Evolutionary conservation across 2,329 filamentous ascomycete genomes (phyloP), one percentile per base, ranked within the genome.

Genomic region (Epicoccum nigrum): DNA sequence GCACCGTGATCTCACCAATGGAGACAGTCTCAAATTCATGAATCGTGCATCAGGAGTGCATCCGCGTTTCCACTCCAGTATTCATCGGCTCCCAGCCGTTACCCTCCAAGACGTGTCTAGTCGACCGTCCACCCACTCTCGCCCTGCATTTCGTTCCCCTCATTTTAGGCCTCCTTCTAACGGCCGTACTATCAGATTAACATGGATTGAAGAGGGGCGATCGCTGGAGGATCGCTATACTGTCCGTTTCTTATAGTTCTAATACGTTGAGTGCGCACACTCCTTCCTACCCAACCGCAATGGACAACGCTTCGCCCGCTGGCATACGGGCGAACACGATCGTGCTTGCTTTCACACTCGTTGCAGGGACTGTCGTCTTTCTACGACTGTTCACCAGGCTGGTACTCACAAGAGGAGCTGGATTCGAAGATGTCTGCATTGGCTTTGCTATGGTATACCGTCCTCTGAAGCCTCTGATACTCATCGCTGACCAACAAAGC

Each of bases 391-490:
- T 70, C 39, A 70, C 67, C 9, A 55, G 67, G 7, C 32, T 68
- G 20, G 38, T 64, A 7, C 38, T 72, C 46, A 54, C 63, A 17
- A 61, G 56, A 28, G 58, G 60, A 39, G 58, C 61, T 41, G 66
- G 65, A 2, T 54, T 62, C 16, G 68, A 70, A 44, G 69, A 72
- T 63, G 53, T 55, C 17, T 68, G 51, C 34, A 69, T 71, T 32
- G 57, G 59, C 13, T n/a, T 67, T 41, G 65, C 69, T 13, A 69
- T 71, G 67, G 69, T 72, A 53, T 54, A 62, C 58, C 13, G 28
- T 9, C 5, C 23, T 13, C 9, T 2, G 20, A 9, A 5, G 8
- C 12, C 13, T 3, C 15, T 15, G 11, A n/a, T n/a, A n/a, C 7
- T n/a, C 20, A 12, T 13, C 13, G 19, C 51, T 65, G 40, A 67